Evolutionary conservation across 2,329 filamentous ascomycete species (phyloP).

Genomic region (Aspergillus floridensis): DNA sequence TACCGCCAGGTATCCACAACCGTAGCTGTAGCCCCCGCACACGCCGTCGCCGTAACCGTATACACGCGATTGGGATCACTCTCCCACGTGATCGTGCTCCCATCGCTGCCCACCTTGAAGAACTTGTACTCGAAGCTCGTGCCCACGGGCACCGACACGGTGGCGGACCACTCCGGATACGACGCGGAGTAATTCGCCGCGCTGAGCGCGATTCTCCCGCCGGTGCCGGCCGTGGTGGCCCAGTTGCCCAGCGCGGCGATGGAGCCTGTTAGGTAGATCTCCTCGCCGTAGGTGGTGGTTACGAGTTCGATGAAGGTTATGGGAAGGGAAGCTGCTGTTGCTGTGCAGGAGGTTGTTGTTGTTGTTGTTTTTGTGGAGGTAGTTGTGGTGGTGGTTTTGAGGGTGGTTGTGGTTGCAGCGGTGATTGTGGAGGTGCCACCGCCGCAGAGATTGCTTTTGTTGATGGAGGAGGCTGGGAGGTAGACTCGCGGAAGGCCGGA

Average conservation of each 20-base stretch:
- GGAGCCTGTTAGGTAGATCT: slow-evolving; percentile 64
- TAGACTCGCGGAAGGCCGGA: slow-evolving; percentile 44
- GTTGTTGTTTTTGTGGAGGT: slow-evolving; percentile 8
- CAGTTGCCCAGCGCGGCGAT: slow-evolving; percentile 61
- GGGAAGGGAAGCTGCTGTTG: slow-evolving; percentile 38
- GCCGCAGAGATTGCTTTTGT: slow-evolving; percentile 14
- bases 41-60: slow-evolving; percentile 38
- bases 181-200: slow-evolving; percentile 57
- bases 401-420: slow-evolving; percentile 5
- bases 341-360: slow-evolving; percentile 16
- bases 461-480: slow-evolving; percentile 16
- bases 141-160: slow-evolving; percentile 56
- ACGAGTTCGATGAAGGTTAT: slow-evolving; percentile 63
- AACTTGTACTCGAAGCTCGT: slow-evolving; percentile 66
- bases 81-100: slow-evolving; percentile 61
- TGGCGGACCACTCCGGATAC: slow-evolving; percentile 62
- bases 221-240: slow-evolving; percentile 51
- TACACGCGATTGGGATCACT: slow-evolving; percentile 50
- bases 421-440: slow-evolving; percentile 5
- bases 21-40: slow-evolving; percentile 32
- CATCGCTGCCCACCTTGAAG: slow-evolving; percentile 54
- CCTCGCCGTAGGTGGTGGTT: slow-evolving; percentile 60
- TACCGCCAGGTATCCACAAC: slow-evolving; percentile 42
- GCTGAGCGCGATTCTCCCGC: slow-evolving; percentile 49
- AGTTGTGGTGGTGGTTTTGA: slow-evolving; percentile 3